Evolutionary conservation across 2,329 filamentous ascomycete genomes (phyloP), one percentile per base, ranked within the genome.

Genomic region (Anisogramma anomala): DNA sequence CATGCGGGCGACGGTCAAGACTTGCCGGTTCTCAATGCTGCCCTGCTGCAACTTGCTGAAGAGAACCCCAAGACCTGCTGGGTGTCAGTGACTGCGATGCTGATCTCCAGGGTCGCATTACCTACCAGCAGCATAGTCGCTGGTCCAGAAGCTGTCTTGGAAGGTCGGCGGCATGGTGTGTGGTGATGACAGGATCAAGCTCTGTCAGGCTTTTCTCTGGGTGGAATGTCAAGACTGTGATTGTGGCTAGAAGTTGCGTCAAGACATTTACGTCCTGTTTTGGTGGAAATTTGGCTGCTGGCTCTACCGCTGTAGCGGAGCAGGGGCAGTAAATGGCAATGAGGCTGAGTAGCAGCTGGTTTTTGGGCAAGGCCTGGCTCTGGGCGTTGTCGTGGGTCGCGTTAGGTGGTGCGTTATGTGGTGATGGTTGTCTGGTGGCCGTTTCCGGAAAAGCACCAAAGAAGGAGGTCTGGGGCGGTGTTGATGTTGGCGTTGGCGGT

Each of bases 11-110:
- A 98, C 78, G 27, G 83, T 91, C 49, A 98, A 69, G 47, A 98
- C 72, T 65, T 98, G 91, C 55, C 89, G 84, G 62, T 98, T 94
- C 64, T 98, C 91, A 53, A 88, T 75, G 45, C 93, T 83, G 47
- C 91, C 91, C 63, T 98, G 91, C 63, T 96, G 88, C 42, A 98
- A 80, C 71, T 98, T 98, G 61, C 79, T 79, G 58, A 96, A 98
- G 50, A 98, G 75, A 50, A 96, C 87, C 41, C 89, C 88, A 51
- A 98, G 76, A 48, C 91, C 79, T 81, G 31, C 17, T 27, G 15
- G 27, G 40, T 26, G 46, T 48, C 41, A 46, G 39, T 36, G 34
- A 25, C 28, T 15, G 32, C 42, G 53, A 30, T 53, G 46, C 35
- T 27, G 11, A 17, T 17, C n/a, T 30, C 14, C 18, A 17, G 2